Evolutionary conservation across 2,329 filamentous ascomycete genomes (phyloP).

Genomic region (Penicillium sp.): DNA sequence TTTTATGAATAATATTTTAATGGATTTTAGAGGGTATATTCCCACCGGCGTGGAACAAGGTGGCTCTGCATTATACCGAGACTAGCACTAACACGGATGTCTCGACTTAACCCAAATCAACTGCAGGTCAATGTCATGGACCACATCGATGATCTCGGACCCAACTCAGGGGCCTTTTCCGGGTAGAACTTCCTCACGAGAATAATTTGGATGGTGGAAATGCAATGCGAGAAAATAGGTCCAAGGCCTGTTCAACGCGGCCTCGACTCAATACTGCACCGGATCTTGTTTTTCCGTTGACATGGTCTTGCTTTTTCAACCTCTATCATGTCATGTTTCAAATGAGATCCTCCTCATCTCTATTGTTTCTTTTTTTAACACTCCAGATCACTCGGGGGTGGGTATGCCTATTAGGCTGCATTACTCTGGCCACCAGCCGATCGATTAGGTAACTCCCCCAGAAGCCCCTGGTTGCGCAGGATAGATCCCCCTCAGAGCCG

Average conservation of each 20-base stretch:
- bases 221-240: neutral
- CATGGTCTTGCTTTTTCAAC: neutral
- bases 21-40: slow-evolving; percentile 21
- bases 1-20: neutral
- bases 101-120: slow-evolving; percentile 31
- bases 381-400: neutral
- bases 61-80: slow-evolving; percentile 31
- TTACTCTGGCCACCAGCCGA: slow-evolving; percentile 7
- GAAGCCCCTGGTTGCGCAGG: slow-evolving; percentile 33
- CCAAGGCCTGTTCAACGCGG: neutral
- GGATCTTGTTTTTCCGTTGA: neutral
- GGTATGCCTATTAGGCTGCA: neutral
- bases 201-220: neutral
- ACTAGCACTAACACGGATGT: slow-evolving; percentile 33
- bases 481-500: slow-evolving; percentile 23
- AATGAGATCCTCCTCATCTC: neutral
- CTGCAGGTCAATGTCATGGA: slow-evolving; percentile 28
- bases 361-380: slow-evolving; percentile 20
- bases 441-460: slow-evolving; percentile 21
- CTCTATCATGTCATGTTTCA: neutral
- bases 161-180: slow-evolving; percentile 23
- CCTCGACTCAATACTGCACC: neutral
- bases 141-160: slow-evolving; percentile 25
- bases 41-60: slow-evolving; percentile 31
- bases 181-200: slow-evolving; percentile 23